Conservation (phyloP, 768 basidiomycete species). For the Suillus weaverae region DNA sequence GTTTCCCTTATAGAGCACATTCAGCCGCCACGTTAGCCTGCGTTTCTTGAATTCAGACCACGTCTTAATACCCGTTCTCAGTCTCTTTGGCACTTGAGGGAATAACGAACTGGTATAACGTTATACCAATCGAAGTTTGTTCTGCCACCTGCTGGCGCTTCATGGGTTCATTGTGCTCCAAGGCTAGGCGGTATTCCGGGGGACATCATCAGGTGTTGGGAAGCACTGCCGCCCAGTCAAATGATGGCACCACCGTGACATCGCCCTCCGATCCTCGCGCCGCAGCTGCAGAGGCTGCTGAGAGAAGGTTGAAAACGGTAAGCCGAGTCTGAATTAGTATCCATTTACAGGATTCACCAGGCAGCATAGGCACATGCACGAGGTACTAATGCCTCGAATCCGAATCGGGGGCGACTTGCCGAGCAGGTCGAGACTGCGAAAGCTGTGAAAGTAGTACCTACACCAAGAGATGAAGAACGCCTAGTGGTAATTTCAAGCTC, state of each 20-base stretch:
- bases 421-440: slow-evolving; percentile 43
- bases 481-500: slow-evolving; percentile 44
- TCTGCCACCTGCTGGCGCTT: background rate
- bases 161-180: slow-evolving; percentile 65
- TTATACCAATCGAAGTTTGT: background rate
- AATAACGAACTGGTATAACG: background rate
- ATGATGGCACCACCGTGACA: slow-evolving; percentile 23
- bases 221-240: slow-evolving; percentile 31
- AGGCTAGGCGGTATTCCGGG: slow-evolving; percentile 40
- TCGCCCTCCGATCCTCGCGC: slow-evolving; percentile 42
- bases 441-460: slow-evolving; percentile 35
- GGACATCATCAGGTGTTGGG: slow-evolving; percentile 55
- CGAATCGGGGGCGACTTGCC: slow-evolving; percentile 45
- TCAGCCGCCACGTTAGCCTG: background rate
- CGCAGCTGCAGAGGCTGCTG: slow-evolving; percentile 64
- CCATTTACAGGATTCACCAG: slow-evolving; percentile 27
- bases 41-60: slow-evolving; percentile 6
- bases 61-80: slow-evolving; percentile 4
- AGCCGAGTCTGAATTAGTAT: slow-evolving; percentile 25
- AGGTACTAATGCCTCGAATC: slow-evolving; percentile 45
- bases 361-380: slow-evolving; percentile 40
- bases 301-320: slow-evolving; percentile 57
- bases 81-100: slow-evolving; percentile 4
- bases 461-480: slow-evolving; percentile 39
- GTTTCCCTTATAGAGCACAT: background rate